Percentiles rank a stretch among this genome's conserved stretches.
phyloP scores from a whole-genome alignment of 768 basidiomycete genomes.

The Suillus lakei region DNA sequence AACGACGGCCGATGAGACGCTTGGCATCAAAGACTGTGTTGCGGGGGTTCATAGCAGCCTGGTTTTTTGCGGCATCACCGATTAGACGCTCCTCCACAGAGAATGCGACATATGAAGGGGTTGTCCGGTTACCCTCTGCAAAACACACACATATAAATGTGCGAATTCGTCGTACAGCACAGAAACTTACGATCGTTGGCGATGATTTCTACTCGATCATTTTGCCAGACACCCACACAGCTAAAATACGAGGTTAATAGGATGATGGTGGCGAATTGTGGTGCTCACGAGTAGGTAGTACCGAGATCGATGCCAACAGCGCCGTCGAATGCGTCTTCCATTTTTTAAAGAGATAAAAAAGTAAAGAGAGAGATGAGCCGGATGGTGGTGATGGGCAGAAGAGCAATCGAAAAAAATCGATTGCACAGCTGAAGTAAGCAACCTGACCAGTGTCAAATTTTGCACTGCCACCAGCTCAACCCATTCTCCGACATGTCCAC shows the following conservation, averaged over 20 bases:
- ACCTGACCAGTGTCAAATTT: constrained; percentile 24
- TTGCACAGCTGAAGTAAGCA: constrained; percentile 59
- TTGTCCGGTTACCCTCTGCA: constrained; percentile 96
- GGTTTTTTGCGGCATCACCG: constrained; percentile 98
- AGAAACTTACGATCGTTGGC: constrained; percentile 84
- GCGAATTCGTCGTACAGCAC: constrained; percentile 1
- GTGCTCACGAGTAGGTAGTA: constrained; percentile 91
- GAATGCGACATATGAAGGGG: constrained; percentile 99
- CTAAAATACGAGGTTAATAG: constrained; percentile 45
- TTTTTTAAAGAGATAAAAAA: constrained; percentile 50
- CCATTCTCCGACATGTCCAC: constrained; percentile 30
- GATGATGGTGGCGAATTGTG: constrained; percentile 15
- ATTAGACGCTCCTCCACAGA: constrained; percentile 95
- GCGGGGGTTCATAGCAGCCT: constrained; percentile 99
- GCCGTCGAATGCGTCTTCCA: constrained; percentile 94
- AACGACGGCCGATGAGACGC: constrained; percentile 97
- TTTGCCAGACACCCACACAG: constrained; percentile 99
- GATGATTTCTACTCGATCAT: constrained; percentile 99
- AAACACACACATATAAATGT: constrained; percentile 8
- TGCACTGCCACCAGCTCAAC: constrained; percentile 35
- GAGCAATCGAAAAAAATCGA: constrained; percentile 46
- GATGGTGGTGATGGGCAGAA: constrained; percentile 38
- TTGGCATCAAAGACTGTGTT: constrained; percentile 99
- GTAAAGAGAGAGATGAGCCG: constrained; percentile 37
- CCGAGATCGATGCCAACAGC: constrained; percentile 97